Conservation (phyloP, 805 yeast species). For the Spathaspora sp. region DNA sequence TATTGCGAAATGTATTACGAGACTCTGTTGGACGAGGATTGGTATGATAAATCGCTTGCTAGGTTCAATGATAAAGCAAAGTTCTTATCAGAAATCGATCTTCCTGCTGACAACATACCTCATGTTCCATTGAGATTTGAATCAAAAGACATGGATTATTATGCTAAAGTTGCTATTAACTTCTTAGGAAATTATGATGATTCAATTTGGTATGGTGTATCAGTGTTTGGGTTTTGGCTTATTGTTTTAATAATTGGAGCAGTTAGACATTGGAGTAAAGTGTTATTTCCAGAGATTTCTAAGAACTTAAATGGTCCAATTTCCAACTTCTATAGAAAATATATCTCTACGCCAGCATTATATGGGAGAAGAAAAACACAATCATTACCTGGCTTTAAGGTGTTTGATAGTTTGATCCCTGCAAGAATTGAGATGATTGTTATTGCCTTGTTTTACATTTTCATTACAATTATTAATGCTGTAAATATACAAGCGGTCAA, state of each 20-base stretch:
- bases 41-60: background rate
- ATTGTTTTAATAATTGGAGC: conserved; percentile 21
- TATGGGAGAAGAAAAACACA: conserved; percentile 23
- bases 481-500: conserved; percentile 19
- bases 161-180: conserved; percentile 20
- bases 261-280: conserved; percentile 30
- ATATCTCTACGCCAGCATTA: conserved; percentile 38
- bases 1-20: background rate
- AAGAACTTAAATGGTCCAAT: conserved; percentile 23
- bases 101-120: conserved; percentile 7
- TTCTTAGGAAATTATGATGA: conserved; percentile 41
- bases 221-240: conserved; percentile 29
- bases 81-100: background rate
- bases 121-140: conserved; percentile 24
- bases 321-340: conserved; percentile 28
- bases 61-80: background rate
- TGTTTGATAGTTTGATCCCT: conserved; percentile 34
- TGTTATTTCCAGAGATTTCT: conserved; percentile 18
- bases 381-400: conserved; percentile 16
- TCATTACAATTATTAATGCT: conserved; percentile 20
- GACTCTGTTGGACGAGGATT: background rate
- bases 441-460: conserved; percentile 23
- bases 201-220: conserved; percentile 41
- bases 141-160: conserved; percentile 7
- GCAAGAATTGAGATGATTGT: conserved; percentile 35